phyloP scores from a whole-genome alignment of 1,139 yeast genomes.

The Diutina siamensis region DNA sequence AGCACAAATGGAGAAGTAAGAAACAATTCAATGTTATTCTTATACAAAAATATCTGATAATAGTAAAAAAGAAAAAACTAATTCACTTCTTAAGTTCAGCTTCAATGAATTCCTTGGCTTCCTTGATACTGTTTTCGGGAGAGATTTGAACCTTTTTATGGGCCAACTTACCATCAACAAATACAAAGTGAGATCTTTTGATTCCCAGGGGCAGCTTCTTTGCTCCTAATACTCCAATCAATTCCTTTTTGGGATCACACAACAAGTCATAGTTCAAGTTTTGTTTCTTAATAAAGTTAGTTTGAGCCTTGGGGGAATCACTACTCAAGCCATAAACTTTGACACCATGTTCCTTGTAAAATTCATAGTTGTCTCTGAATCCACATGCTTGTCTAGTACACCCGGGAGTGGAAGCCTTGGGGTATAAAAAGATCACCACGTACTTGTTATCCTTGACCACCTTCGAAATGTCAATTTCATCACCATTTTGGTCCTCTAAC shows the following conservation, averaged over 20 bases:
- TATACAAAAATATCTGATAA: too few species aligned
- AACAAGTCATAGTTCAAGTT: constrained; percentile 61
- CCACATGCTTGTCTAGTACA: constrained; percentile 92
- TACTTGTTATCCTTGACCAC: constrained; percentile 37
- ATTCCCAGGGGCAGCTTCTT: constrained; percentile 69
- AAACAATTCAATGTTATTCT: too few species aligned
- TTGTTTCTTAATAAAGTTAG: constrained; percentile 63
- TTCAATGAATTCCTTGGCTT: constrained; percentile 1
- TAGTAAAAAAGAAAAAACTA: too few species aligned
- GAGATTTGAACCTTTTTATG: constrained; percentile 57
- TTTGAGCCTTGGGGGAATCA: constrained; percentile 66
- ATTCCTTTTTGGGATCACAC: constrained; percentile 60
- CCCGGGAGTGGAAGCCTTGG: constrained; percentile 91
- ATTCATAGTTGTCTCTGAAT: constrained; percentile 55
- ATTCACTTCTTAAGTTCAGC: too few species aligned
- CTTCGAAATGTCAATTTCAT: constrained; percentile 38
- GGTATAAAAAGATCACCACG: constrained; percentile 67
- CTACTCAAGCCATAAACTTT: constrained; percentile 61
- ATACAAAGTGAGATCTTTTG: constrained; percentile 83
- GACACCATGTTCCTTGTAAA: constrained; percentile 38
- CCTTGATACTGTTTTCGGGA: constrained; percentile 37
- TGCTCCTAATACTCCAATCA: constrained; percentile 73
- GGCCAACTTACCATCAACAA: constrained; percentile 62
- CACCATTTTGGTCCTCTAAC: constrained; percentile 57
- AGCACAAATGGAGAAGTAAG: too few species aligned